Evolutionary conservation across 495 filamentous ascomycete genomes (phyloP).

Genomic region (Penicillium bovifimosum): DNA sequence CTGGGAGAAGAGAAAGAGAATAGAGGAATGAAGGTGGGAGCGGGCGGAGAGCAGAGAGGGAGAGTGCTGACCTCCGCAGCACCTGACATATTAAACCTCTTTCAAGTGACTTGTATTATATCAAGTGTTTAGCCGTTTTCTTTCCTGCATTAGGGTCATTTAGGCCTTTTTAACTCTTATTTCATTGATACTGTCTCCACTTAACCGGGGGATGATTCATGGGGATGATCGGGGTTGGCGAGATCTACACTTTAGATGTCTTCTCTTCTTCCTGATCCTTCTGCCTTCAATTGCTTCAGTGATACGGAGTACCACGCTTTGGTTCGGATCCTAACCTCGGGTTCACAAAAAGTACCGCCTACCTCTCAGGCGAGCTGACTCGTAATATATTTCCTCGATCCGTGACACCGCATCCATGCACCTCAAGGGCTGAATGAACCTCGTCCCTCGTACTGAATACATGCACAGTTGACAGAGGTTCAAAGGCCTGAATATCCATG

Average conservation of each 20-base stretch:
- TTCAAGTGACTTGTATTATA: not conserved
- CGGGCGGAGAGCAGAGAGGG: slow-evolving; percentile 8
- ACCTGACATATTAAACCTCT: slow-evolving; percentile 11
- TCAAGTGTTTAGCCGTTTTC: not conserved
- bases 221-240: slow-evolving; percentile 9
- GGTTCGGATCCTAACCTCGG: slow-evolving; percentile 16
- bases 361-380: not conserved
- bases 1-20: slow-evolving; percentile 6
- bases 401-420: slow-evolving; percentile 7
- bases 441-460: not conserved
- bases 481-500: not conserved
- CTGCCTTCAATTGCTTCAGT: not conserved
- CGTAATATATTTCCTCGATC: not conserved
- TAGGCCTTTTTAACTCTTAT: not conserved
- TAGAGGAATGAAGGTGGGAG: slow-evolving; percentile 1
- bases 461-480: not conserved
- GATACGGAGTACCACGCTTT: not conserved
- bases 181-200: not conserved
- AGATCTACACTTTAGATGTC: slow-evolving; percentile 1
- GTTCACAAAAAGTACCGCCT: slow-evolving; percentile 6
- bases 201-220: not conserved
- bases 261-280: not conserved
- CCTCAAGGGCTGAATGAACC: slow-evolving; percentile 2
- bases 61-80: slow-evolving; percentile 6
- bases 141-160: not conserved